phyloP scores from a whole-genome alignment of 2,329 filamentous ascomycete species.

The Colletotrichum sp. region DNA sequence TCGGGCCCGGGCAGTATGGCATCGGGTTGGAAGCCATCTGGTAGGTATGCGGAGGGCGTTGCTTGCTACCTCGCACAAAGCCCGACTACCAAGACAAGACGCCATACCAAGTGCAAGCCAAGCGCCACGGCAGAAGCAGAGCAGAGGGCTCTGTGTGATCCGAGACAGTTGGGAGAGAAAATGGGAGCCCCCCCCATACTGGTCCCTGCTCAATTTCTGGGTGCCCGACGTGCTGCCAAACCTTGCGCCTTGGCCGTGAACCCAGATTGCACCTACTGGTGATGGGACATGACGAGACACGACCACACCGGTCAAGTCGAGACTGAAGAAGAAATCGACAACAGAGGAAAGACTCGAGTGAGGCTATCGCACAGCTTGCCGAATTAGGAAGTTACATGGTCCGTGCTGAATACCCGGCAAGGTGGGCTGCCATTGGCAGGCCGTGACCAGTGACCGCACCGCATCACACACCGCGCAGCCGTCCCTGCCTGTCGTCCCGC shows the following conservation, averaged over 20 bases:
- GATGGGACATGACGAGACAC: not conserved
- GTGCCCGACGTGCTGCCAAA: not conserved
- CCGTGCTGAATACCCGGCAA: not conserved
- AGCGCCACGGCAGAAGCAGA: not conserved
- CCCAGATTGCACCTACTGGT: not conserved
- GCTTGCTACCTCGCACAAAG: not conserved
- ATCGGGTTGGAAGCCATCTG: not conserved
- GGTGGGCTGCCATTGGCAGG: not conserved
- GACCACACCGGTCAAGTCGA: not conserved
- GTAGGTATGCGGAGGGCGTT: no score
- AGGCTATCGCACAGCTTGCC: conserved; percentile 17
- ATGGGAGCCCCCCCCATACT: not conserved
- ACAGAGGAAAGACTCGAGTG: not conserved
- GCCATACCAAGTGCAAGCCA: not conserved
- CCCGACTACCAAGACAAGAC: not conserved
- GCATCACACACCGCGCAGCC: not conserved
- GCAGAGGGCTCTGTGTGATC: not conserved
- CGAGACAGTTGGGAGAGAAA: not conserved
- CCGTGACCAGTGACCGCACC: not conserved
- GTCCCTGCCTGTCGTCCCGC: conserved; percentile 3
- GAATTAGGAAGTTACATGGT: not conserved
- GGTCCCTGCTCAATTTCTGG: not conserved
- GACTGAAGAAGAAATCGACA: not conserved
- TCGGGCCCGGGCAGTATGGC: not conserved
- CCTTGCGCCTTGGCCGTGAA: not conserved